phyloP scores from a whole-genome alignment of 1,284 basidiomycete genomes.

The Puccinia horiana region DNA sequence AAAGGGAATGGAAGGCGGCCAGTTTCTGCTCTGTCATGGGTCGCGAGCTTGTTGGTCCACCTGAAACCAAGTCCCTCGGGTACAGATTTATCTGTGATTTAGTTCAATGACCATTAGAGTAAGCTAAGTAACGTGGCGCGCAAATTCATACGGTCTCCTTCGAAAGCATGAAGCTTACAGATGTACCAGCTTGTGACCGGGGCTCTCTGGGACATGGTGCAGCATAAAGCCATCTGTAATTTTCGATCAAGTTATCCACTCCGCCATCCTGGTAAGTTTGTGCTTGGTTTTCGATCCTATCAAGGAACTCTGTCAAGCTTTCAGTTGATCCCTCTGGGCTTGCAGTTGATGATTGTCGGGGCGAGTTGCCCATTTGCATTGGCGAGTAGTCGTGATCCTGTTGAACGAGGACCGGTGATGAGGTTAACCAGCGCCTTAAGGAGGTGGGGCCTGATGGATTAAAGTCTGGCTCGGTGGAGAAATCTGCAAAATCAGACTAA shows the following conservation, averaged over 20 bases:
- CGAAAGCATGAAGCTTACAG: background rate
- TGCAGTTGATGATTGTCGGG: background rate
- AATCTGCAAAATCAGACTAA: background rate
- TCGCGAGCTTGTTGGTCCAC: too few species aligned
- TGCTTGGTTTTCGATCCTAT: slow-evolving; percentile 28
- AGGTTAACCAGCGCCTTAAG: background rate
- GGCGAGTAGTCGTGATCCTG: background rate
- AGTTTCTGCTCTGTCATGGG: too few species aligned
- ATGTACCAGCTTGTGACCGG: background rate
- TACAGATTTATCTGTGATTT: background rate
- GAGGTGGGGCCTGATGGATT: background rate
- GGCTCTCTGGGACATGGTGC: background rate
- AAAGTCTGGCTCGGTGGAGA: slow-evolving; percentile 5
- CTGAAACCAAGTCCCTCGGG: too few species aligned
- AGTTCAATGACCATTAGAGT: too few species aligned
- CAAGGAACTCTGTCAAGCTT: background rate
- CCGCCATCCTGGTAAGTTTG: slow-evolving; percentile 16
- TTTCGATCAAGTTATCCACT: background rate
- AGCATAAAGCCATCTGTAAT: background rate
- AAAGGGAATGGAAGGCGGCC: too few species aligned
- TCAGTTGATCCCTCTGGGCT: background rate
- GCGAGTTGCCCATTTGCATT: background rate
- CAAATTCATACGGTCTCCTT: too few species aligned
- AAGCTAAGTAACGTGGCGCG: too few species aligned
- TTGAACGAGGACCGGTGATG: background rate